Percentiles rank a stretch among this genome's conserved stretches.
Conservation (phyloP, 176 grass and related monocot species). For the Paspalum vaginatum region DNA sequence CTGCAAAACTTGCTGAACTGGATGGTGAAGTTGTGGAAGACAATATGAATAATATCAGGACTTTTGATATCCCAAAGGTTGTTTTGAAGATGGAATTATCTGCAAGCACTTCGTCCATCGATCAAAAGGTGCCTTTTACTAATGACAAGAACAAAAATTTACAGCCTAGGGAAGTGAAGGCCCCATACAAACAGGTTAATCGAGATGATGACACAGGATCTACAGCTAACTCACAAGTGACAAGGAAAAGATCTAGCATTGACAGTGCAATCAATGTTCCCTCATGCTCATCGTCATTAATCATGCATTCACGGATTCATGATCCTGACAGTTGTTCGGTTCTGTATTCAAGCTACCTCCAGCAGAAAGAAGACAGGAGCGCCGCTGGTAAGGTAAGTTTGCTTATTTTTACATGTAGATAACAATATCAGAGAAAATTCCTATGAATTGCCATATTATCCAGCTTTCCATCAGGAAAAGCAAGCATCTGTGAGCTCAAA, state of each 20-base stretch:
- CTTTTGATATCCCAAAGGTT: slow-evolving; percentile 79
- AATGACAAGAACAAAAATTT: slow-evolving; percentile 28
- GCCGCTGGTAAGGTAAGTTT: slow-evolving; percentile 27
- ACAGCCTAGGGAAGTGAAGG: slow-evolving; percentile 31
- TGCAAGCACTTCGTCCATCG: slow-evolving; percentile 38
- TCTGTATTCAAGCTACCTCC: slow-evolving; percentile 29
- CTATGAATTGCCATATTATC: background rate
- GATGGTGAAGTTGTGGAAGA: slow-evolving; percentile 81
- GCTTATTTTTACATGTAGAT: slow-evolving; percentile 16
- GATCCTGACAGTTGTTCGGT: slow-evolving; percentile 30
- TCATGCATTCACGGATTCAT: slow-evolving; percentile 37
- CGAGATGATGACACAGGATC: slow-evolving; percentile 43
- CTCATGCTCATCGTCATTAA: slow-evolving; percentile 41
- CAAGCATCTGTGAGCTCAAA: background rate
- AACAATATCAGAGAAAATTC: slow-evolving; percentile 1
- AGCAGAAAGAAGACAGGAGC: slow-evolving; percentile 31
- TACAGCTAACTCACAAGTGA: slow-evolving; percentile 60
- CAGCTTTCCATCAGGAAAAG: background rate
- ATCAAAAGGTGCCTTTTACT: slow-evolving; percentile 52
- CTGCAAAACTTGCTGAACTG: slow-evolving; percentile 55
- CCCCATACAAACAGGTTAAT: slow-evolving; percentile 31
- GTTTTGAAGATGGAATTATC: slow-evolving; percentile 62
- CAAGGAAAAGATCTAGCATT: slow-evolving; percentile 69
- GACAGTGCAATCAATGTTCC: slow-evolving; percentile 53
- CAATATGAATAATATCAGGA: slow-evolving; percentile 68